Evolutionary conservation across 164 flowering plant genomes (phyloP).

Genomic region (Vitis rupestris): DNA sequence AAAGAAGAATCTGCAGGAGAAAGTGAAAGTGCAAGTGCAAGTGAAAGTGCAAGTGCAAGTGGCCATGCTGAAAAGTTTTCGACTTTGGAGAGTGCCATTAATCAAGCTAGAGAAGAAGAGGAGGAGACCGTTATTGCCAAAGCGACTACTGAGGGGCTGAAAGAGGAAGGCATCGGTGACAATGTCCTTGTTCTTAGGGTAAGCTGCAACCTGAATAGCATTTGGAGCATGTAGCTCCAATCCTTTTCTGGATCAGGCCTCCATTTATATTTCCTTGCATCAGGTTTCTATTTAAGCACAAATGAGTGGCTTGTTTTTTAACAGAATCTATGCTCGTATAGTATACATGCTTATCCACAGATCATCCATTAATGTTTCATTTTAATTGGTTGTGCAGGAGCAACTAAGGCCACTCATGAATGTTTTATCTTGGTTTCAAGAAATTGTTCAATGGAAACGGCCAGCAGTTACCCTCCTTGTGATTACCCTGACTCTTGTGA

Average conservation of each 20-base stretch:
- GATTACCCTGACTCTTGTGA: conserved; percentile 23
- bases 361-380: not conserved
- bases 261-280: no score
- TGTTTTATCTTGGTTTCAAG: conserved; percentile 35
- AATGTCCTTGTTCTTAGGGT: conserved; percentile 64
- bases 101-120: conserved; percentile 70
- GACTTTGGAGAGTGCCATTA: conserved; percentile 52
- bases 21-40: conserved; percentile 12
- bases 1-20: conserved; percentile 25
- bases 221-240: no score
- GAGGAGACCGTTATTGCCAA: conserved; percentile 57
- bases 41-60: conserved; percentile 7
- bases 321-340: no score
- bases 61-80: conserved; percentile 29
- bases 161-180: conserved; percentile 78
- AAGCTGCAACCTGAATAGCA: conserved; percentile 8
- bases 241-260: no score
- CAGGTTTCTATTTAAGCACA: no score
- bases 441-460: conserved; percentile 58
- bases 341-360: not conserved
- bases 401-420: conserved; percentile 56
- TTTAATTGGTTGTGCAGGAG: conserved; percentile 49
- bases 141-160: conserved; percentile 58
- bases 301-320: no score
- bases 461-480: conserved; percentile 46